Evolutionary conservation across 345 rosid genomes (phyloP).

Genomic region (Physaria fendleri): DNA sequence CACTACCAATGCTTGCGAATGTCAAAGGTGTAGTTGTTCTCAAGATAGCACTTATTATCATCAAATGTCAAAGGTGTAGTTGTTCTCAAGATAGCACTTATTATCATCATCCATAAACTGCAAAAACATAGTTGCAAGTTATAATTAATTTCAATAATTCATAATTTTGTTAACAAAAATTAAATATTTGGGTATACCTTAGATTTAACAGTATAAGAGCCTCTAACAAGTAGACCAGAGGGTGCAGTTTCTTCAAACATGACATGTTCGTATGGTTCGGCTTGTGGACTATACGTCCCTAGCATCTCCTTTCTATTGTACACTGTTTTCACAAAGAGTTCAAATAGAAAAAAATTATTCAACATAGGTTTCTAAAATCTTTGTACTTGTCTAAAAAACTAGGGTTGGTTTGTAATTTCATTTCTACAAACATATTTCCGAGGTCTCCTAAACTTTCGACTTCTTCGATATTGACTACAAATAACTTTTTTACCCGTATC

Average conservation of each 20-base stretch:
- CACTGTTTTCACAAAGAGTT: slow-evolving; percentile 34
- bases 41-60: slow-evolving; percentile 69
- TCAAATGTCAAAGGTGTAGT: slow-evolving; percentile 64
- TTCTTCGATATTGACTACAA: no score
- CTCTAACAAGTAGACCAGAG: slow-evolving; percentile 80
- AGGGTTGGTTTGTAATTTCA: no score
- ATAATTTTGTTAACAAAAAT: neutral
- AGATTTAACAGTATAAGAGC: slow-evolving; percentile 70
- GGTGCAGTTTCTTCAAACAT: slow-evolving; percentile 84
- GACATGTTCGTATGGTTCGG: slow-evolving; percentile 62
- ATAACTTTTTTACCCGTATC: no score
- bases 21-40: slow-evolving; percentile 67
- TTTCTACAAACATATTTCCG: slow-evolving; percentile 43
- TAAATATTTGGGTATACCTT: slow-evolving; percentile 41
- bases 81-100: slow-evolving; percentile 71
- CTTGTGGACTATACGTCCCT: slow-evolving; percentile 89
- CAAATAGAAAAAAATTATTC: neutral
- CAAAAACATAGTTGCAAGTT: neutral
- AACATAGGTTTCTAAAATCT: neutral
- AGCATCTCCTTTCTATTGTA: slow-evolving; percentile 81
- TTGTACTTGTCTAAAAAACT: neutral
- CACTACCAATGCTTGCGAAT: slow-evolving; percentile 59
- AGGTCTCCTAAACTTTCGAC: slow-evolving; percentile 76
- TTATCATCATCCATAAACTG: slow-evolving; percentile 77
- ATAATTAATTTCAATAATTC: neutral